Base-by-base conservation (phyloP, 148 eudicot species). In the Drosera capensis region DNA sequence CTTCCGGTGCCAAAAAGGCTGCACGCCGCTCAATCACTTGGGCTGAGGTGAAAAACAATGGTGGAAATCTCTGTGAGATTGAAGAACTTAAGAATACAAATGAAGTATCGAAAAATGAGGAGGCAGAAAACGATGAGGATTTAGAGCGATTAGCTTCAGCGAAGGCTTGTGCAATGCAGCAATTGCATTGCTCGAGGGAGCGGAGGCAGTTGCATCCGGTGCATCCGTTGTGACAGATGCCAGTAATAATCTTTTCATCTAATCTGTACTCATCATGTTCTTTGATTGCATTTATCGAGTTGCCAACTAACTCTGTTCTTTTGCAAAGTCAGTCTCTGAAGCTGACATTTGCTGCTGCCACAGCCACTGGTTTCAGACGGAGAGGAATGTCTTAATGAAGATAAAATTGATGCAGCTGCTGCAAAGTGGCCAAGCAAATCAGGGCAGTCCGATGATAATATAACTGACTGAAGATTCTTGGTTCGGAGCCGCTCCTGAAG, bases 151-250 rank as follows among this genome's bases (percentile, higher is more conserved):
- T 64, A 69, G 76, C 63, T 51, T 90, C 87, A 12, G 93, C 95
- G 14, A 86, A 90, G 70, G 93, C 87, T 25, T 73, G 84, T 78
- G 93, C 93, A n/a, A n/a, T n/a, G n/a, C n/a, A n/a, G n/a, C n/a
- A 29, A 38, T 48, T 55, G 93, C 93, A 36, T 67, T 84, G 68
- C 67, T 49, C 61, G 71, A 80, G 65, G 99, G 82, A 25, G 82
- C 88, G n/a, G 93, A 73, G 63, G 85, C 79, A 59, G 93, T 84
- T 58, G 77, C 72, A 46, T 65, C 84, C 30, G 87, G 87, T 55
- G 62, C 65, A 23, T 60, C 48, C 41, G 85, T 65, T 65, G 71
- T 48, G 37, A 31, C 67, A 58, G 75, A 75, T 65, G 93, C 97
- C 16, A 82, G 97, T 84, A 58, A 41, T 15, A 42, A 5, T 13